Base-by-base conservation (phyloP, 768 basidiomycete species). In the Multifurca ochricompacta region DNA sequence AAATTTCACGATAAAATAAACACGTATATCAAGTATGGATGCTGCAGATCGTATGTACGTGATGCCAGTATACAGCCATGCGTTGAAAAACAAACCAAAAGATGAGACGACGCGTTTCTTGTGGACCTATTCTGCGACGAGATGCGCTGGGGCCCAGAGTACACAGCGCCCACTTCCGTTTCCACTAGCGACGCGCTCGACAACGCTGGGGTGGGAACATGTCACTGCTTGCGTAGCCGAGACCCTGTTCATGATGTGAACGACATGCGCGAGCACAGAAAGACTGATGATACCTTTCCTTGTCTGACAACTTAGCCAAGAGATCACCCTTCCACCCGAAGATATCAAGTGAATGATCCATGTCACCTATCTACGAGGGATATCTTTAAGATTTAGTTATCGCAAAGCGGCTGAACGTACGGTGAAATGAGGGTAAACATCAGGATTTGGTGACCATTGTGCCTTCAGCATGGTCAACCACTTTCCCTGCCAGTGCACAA, bases 151-250 rank as follows among this genome's bases (percentile, higher is more conserved):
- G 28, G 83, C 87, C 90, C 90, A 92, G 10, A 92, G 69, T 11
- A 87, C 78, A 65, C 89, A 91, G 49, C 85, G 75, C 25, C 90
- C 90, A 55, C 81, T 86, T 1, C 67, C 90, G 63, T 89, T 91
- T 19, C 88, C 90, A 41, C 79, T 87, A 3, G 77, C 89, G 21
- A 76, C 84, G 25, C 90, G 77, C 62, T 87, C 87, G 2, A 87
- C 74, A 19, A 87, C 69, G 51, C 65, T 82, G 0, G 90, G 89
- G 66, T 91, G 90, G 13, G 86, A 88, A 61, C 84, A 87, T 7
- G 90, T 88, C n/a, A 91, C 90, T n/a, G 90, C 88, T 68, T 91
- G 90, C 4, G 85, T 83, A 1, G 90, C 89, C 19, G 85, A 79
- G 56, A 91, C 83, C 59, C 86, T 90, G 58, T 21, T 13, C 28